Conservation (phyloP, 192 early-diverging fungal genomes). For the Dissophora ornata region DNA sequence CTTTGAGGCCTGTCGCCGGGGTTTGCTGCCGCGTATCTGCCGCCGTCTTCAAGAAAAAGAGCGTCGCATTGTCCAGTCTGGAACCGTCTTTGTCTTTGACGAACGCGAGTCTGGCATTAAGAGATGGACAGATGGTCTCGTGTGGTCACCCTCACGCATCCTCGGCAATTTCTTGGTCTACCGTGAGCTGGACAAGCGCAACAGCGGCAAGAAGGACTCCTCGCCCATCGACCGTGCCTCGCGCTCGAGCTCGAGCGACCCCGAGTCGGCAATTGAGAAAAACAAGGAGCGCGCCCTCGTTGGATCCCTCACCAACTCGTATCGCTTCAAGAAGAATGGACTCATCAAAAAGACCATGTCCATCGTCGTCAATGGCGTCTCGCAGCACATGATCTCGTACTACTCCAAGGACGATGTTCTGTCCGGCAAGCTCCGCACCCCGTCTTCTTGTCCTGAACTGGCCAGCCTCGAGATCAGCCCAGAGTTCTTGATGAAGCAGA, state of each 20-base stretch:
- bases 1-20: slow-evolving; percentile 81
- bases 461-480: slow-evolving; percentile 66
- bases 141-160: slow-evolving; percentile 88
- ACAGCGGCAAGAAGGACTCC: slow-evolving; percentile 62
- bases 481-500: slow-evolving; percentile 68
- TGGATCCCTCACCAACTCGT: slow-evolving; percentile 67
- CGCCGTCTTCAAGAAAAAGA: slow-evolving; percentile 80
- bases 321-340: slow-evolving; percentile 69
- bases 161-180: slow-evolving; percentile 85
- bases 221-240: slow-evolving; percentile 50
- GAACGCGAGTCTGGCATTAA: slow-evolving; percentile 86
- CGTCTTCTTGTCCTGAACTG: slow-evolving; percentile 63
- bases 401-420: slow-evolving; percentile 68
- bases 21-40: slow-evolving; percentile 72
- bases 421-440: slow-evolving; percentile 60
- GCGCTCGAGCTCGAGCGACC: slow-evolving; percentile 32
- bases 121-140: slow-evolving; percentile 87
- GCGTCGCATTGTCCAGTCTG: slow-evolving; percentile 74
- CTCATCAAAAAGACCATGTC: slow-evolving; percentile 86
- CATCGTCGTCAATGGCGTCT: slow-evolving; percentile 69
- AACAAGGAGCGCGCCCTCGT: slow-evolving; percentile 66
- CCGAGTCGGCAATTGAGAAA: slow-evolving; percentile 49
- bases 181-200: slow-evolving; percentile 73
- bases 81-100: slow-evolving; percentile 87
- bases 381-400: slow-evolving; percentile 69